These are phyloP conservation scores for Penicillium lividum DNA, from an alignment of 495 filamentous ascomycete genomes.

Conservation along the genomic window DNA sequence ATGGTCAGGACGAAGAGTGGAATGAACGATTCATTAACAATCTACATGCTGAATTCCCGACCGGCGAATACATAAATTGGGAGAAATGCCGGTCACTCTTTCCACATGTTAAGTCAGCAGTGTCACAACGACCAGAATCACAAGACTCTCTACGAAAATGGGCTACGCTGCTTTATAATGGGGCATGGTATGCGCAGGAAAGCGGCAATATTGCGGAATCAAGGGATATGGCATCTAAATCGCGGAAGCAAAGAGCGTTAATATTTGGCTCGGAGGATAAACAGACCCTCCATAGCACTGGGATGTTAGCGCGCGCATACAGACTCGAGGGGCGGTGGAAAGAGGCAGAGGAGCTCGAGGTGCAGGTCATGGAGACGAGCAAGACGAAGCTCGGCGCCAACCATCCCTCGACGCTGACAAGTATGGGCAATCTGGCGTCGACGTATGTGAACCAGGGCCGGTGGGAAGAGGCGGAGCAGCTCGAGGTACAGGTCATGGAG, in stretches of 20 bases:
- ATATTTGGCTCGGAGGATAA: slow-evolving; percentile 14
- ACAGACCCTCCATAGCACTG: slow-evolving; percentile 19
- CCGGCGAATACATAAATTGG: slow-evolving; percentile 37
- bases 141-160: slow-evolving; percentile 16
- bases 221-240: slow-evolving; percentile 17
- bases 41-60: slow-evolving; percentile 40
- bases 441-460: no score
- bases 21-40: slow-evolving; percentile 34
- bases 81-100: slow-evolving; percentile 27
- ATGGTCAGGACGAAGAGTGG: slow-evolving; percentile 35
- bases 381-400: no score
- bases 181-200: slow-evolving; percentile 19
- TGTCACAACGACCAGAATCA: slow-evolving; percentile 15
- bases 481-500: no score
- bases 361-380: no score
- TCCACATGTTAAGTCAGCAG: slow-evolving; percentile 25
- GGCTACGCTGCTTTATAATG: slow-evolving; percentile 27
- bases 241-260: slow-evolving; percentile 5
- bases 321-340: not conserved
- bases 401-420: no score
- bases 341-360: no score
- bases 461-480: no score
- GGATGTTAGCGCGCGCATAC: slow-evolving; percentile 16
- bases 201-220: slow-evolving; percentile 14
- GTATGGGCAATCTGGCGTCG: no score